Percentiles rank a stretch among this genome's conserved stretches.
Conservation (phyloP, 2,329 filamentous ascomycete species). For the Zymoseptoria passerinii region DNA sequence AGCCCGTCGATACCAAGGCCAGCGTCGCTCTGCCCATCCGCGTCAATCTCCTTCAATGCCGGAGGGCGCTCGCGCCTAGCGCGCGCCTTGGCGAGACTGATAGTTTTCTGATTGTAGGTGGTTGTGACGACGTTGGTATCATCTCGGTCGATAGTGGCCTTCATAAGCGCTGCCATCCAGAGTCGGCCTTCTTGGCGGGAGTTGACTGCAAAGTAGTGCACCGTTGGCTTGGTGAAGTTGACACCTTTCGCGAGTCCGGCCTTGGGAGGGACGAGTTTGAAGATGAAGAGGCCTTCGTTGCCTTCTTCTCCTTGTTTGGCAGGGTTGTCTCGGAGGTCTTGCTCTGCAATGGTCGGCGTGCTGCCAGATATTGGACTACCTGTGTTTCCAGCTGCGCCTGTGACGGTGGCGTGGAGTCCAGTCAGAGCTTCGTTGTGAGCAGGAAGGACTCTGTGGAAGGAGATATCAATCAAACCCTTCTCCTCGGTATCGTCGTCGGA, state of each 20-base stretch:
- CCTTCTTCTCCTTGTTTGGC: constrained; percentile 33
- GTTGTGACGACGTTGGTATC: constrained; percentile 65
- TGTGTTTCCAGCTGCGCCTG: constrained; percentile 63
- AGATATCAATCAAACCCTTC: constrained; percentile 94
- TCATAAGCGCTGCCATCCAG: constrained; percentile 99
- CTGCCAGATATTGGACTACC: constrained; percentile 43
- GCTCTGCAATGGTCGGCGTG: constrained; percentile 31
- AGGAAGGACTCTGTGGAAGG: constrained; percentile 90
- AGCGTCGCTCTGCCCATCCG: constrained; percentile 20
- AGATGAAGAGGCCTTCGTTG: constrained; percentile 71
- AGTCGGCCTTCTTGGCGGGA: constrained; percentile 78
- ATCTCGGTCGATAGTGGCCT: constrained; percentile 95
- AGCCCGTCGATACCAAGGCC: constrained; percentile 2
- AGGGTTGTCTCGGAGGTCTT: constrained; percentile 31
- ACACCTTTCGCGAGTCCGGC: constrained; percentile 81
- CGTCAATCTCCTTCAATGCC: constrained; percentile 59
- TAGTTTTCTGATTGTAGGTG: constrained; percentile 95
- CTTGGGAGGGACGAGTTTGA: constrained; percentile 91
- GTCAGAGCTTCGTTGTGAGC: constrained; percentile 87
- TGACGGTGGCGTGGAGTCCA: constrained; percentile 83
- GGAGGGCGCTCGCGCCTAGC: constrained; percentile 84
- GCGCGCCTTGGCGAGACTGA: constrained; percentile 79
- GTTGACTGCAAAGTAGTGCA: constrained; percentile 95
- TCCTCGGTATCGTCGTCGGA: constrained; percentile 86
- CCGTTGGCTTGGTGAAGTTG: constrained; percentile 93